A percentile compares a stretch with the other conserved stretches of the same genome.
These are phyloP conservation scores for Scutellaria baicalensis DNA, from an alignment of 257 asterid genomes.

Conservation along the genomic window DNA sequence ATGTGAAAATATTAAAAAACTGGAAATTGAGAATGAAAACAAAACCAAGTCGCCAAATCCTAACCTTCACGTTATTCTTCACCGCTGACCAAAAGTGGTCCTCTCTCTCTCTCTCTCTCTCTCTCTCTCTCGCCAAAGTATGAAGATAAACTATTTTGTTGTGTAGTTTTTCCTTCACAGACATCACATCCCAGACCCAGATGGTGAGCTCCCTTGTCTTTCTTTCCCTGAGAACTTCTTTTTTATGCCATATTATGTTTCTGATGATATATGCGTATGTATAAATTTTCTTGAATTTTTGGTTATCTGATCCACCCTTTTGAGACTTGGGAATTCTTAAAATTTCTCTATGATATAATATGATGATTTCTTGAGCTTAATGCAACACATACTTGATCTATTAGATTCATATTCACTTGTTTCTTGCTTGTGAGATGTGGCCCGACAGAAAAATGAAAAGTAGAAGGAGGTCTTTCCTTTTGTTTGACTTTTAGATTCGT, in stretches of 20 bases:
- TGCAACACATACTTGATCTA: neutral
- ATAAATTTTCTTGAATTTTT: neutral
- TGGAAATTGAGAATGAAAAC: too few relatives aligned
- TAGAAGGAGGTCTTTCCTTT: neutral
- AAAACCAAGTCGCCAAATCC: too few relatives aligned
- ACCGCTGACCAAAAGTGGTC: neutral
- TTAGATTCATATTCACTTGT: neutral
- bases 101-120: neutral
- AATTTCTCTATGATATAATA: neutral
- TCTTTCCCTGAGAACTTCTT: neutral
- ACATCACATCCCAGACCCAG: neutral
- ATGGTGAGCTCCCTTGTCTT: neutral
- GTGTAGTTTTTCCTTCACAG: neutral
- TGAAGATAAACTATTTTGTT: neutral
- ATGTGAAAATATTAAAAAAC: too few relatives aligned
- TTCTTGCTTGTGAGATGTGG: too few relatives aligned
- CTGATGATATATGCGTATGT: neutral
- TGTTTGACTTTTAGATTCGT: neutral
- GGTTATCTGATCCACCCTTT: neutral
- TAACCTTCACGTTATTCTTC: neutral
- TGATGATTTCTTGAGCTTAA: neutral
- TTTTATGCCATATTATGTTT: neutral
- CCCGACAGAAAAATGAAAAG: too few relatives aligned
- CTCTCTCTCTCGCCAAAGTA: neutral
- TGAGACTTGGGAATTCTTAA: neutral